phyloP scores from a whole-genome alignment of 2,329 filamentous ascomycete species.

The Sphaerostilbella broomeana region DNA sequence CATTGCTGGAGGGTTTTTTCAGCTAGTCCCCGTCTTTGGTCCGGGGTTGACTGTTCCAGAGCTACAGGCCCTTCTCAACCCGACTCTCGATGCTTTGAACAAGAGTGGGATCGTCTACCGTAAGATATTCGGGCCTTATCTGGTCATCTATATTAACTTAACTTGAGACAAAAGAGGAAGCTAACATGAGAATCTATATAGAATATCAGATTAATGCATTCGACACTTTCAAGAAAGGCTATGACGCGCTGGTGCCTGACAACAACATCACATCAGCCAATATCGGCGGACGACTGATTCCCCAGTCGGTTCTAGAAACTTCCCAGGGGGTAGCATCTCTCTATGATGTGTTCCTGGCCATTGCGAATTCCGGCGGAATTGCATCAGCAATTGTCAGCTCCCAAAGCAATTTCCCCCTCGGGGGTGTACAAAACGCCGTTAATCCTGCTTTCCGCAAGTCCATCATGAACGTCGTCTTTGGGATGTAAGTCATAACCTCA shows the following conservation, averaged over 20 bases:
- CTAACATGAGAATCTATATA: too few species aligned
- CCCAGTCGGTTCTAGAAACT: not conserved
- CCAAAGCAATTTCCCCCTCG: not conserved
- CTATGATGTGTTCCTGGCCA: not conserved
- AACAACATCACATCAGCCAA: conserved; percentile 2
- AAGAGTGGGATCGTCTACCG: conserved; percentile 1
- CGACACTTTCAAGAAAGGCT: conserved; percentile 2
- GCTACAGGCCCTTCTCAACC: conserved; percentile 4
- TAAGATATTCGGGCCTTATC: too few species aligned
- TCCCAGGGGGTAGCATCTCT: not conserved
- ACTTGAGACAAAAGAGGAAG: too few species aligned
- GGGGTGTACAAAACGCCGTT: not conserved
- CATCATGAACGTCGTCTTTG: conserved; percentile 2
- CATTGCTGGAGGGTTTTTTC: not conserved
- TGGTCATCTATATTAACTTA: too few species aligned
- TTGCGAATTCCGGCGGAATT: not conserved
- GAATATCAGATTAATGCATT: conserved; percentile 3
- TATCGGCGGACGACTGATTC: conserved; percentile 5
- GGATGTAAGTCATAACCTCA: conserved; percentile 4
- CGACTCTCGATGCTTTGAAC: not conserved
- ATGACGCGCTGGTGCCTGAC: not conserved
- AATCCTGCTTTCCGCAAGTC: conserved; percentile 2
- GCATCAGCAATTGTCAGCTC: not conserved
- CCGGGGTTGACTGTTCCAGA: conserved; percentile 1
- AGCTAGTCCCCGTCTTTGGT: conserved; percentile 1